Evolutionary conservation across 2,329 filamentous ascomycete species (phyloP).

Genomic region (Penicillium sp.): DNA sequence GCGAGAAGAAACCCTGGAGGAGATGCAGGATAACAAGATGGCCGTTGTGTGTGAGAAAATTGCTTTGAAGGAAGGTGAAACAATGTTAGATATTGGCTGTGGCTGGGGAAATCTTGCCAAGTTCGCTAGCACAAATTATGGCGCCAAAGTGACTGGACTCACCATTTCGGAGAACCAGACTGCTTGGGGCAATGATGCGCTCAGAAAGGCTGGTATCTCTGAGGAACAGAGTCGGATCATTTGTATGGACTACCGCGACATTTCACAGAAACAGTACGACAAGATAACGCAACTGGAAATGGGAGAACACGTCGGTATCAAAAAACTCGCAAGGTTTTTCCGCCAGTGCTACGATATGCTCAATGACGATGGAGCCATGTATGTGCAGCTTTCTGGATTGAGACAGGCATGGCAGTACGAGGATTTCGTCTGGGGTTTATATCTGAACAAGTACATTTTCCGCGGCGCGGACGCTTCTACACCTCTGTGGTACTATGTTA

Average conservation of each 20-base stretch:
- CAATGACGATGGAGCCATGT: constrained; percentile 86
- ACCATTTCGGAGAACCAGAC: constrained; percentile 90
- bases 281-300: constrained; percentile 94
- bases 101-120: constrained; percentile 90
- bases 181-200: constrained; percentile 83
- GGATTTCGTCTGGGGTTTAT: constrained; percentile 89
- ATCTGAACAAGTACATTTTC: constrained; percentile 97
- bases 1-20: constrained; percentile 41
- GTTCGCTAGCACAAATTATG: constrained; percentile 85
- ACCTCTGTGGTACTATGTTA: constrained; percentile 78
- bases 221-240: constrained; percentile 84
- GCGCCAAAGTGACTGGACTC: constrained; percentile 70
- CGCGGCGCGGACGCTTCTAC: constrained; percentile 89
- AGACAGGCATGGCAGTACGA: constrained; percentile 90
- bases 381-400: constrained; percentile 85
- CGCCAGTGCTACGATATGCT: constrained; percentile 86
- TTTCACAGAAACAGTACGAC: constrained; percentile 77
- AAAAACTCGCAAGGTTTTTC: constrained; percentile 76
- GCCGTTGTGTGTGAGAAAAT: constrained; percentile 90
- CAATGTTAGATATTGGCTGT: constrained; percentile 85
- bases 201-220: constrained; percentile 74
- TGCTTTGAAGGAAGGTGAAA: constrained; percentile 74
- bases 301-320: constrained; percentile 91
- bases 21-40: constrained; percentile 81
- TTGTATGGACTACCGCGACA: constrained; percentile 93